Evolutionary conservation across 1,284 basidiomycete species (phyloP), one percentile per base, ranked within the genome.

Genomic region (Tylopilus sp.): DNA sequence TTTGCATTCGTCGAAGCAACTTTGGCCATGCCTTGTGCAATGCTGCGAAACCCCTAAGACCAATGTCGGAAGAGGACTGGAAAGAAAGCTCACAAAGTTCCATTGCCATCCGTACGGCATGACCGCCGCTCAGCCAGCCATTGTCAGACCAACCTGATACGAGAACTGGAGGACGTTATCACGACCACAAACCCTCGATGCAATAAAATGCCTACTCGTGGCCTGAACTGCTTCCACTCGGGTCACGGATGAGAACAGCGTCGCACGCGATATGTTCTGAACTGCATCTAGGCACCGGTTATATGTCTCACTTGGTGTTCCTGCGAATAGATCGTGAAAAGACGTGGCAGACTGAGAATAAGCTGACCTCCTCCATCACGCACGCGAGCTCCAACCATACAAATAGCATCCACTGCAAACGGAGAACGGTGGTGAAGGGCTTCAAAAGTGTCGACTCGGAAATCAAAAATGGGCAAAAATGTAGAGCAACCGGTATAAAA

Each of bases 21-120:
- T 78, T 81, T 13, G 90, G 86, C 84, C 92, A 95, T 25, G 90
- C 88, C 65, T 89, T 86, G 68, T 95, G 90, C 76, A 95, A 82
- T 25, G 88, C 90, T 90, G 56, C 26, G 48, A 43, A 18, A 55
- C 18, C 11, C 15, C 43, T 53, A 23, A 59, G 49, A 46, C 31
- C 21, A 39, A 30, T n/a, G 30, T 42, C 10, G 39, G 13, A 16
- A 67, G 25, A 39, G 31, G 11, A 37, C 26, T 26, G 39, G 37
- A 49, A 25, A 53, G 19, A 9, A 41, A 40, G 48, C 83, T 68
- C 62, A 87, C 87, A 87, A 48, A 94, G 75, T 63, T 96, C 92
- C 73, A 94, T 82, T 18, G 90, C 92, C 90, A 96, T 93, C 47
- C 92, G 80, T 15, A 95, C 90, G 15, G 92, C 92, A 69, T 95